Evolutionary conservation across 1,284 basidiomycete species (phyloP).

Genomic region (Ceratobasidium sp.): DNA sequence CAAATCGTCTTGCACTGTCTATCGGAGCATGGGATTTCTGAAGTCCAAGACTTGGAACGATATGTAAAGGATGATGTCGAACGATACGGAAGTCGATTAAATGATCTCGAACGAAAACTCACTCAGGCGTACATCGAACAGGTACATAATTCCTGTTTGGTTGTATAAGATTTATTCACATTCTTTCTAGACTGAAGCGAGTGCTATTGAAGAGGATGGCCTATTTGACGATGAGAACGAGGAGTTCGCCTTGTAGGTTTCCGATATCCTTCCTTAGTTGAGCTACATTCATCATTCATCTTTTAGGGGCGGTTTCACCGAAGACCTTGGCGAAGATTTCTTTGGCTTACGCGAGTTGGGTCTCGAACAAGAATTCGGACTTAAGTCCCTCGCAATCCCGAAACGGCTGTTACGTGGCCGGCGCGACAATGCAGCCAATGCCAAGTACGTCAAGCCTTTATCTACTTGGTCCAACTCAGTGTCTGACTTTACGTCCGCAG

Average conservation of each 20-base stretch:
- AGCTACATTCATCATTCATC: not conserved
- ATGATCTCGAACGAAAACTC: constrained; percentile 86
- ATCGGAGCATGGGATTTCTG: constrained; percentile 83
- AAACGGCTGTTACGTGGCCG: constrained; percentile 46
- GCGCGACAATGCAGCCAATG: constrained; percentile 40
- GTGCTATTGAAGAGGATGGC: constrained; percentile 64
- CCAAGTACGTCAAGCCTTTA: not conserved
- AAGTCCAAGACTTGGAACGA: constrained; percentile 78
- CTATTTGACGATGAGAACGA: constrained; percentile 85
- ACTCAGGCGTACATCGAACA: constrained; percentile 82
- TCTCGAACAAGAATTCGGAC: constrained; percentile 86
- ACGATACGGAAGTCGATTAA: constrained; percentile 77
- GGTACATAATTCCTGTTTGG: constrained; percentile 54
- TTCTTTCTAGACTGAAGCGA: constrained; percentile 53
- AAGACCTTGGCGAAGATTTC: constrained; percentile 91
- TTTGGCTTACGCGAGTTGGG: constrained; percentile 88
- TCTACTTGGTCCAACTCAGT: not conserved
- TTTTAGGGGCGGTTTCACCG: constrained; percentile 89
- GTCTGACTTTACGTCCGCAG: constrained; percentile 52
- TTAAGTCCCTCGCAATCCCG: constrained; percentile 80
- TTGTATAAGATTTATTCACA: not conserved
- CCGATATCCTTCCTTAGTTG: not conserved
- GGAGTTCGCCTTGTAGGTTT: constrained; percentile 71
- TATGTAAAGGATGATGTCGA: constrained; percentile 92
- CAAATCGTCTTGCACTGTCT: constrained; percentile 92